Evolutionary conservation across 1,139 yeast genomes (phyloP).

Genomic region (Blastobotrys elegans): DNA sequence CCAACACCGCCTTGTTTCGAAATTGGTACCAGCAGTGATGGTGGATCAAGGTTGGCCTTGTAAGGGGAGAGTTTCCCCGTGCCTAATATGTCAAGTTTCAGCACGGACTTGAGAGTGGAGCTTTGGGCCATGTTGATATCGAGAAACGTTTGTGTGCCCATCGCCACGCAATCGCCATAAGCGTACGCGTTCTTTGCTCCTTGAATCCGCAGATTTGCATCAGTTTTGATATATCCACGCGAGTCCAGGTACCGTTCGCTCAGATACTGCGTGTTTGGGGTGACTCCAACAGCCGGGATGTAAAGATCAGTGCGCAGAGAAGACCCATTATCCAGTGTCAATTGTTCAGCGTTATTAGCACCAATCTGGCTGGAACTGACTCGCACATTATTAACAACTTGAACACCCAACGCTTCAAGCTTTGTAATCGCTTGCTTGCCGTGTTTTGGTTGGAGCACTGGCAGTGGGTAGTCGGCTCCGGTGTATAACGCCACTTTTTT

Average conservation of each 20-base stretch:
- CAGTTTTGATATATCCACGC: conserved; percentile 19
- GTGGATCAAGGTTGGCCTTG: neutral
- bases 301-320: conserved; percentile 18
- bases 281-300: conserved; percentile 23
- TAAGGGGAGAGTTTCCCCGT: neutral
- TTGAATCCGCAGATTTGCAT: conserved; percentile 22
- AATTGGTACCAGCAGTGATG: conserved; percentile 20
- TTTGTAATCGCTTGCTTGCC: conserved; percentile 15
- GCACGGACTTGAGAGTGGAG: conserved; percentile 15
- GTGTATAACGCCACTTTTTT: conserved; percentile 26
- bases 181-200: conserved; percentile 25
- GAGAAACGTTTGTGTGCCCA: conserved; percentile 17
- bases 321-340: conserved; percentile 20
- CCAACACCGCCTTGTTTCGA: conserved; percentile 24
- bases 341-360: neutral
- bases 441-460: conserved; percentile 17
- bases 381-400: conserved; percentile 19
- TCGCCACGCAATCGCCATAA: conserved; percentile 26
- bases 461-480: conserved; percentile 23
- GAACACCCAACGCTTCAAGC: conserved; percentile 21
- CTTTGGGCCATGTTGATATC: conserved; percentile 19
- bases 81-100: conserved; percentile 18
- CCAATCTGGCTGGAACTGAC: conserved; percentile 12
- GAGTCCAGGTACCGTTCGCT: conserved; percentile 18
- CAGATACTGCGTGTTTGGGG: conserved; percentile 26